Evolutionary conservation across 2,329 filamentous ascomycete genomes (phyloP).

Genomic region (Aureobasidium uvarum): DNA sequence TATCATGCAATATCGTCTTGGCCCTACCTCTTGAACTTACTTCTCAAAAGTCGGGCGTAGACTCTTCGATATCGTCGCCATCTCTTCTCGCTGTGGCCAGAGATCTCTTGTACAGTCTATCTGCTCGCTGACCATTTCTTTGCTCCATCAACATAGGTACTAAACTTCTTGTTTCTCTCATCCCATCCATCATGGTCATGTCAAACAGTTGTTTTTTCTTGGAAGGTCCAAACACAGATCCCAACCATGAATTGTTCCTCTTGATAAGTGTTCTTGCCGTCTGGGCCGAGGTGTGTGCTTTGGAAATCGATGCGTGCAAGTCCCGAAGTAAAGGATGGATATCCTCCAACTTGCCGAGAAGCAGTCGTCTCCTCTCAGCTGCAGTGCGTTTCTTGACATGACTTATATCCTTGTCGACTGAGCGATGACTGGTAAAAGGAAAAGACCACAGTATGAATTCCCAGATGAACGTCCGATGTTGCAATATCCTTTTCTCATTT

Average conservation of each 20-base stretch:
- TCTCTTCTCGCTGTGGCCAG: background rate
- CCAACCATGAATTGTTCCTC: background rate
- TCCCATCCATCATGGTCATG: background rate
- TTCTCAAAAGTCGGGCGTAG: too few species aligned
- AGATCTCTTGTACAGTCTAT: background rate
- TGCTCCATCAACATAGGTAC: conserved; percentile 6
- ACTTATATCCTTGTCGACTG: too few species aligned
- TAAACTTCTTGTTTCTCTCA: background rate
- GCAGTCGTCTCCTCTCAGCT: background rate
- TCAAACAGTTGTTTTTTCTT: background rate
- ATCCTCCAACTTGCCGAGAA: background rate
- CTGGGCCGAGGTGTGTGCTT: background rate
- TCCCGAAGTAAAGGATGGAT: background rate
- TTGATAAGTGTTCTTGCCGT: background rate
- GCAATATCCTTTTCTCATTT: background rate
- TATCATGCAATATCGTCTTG: too few species aligned
- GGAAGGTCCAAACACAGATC: background rate
- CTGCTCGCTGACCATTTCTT: background rate
- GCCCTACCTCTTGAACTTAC: too few species aligned
- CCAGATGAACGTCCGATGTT: background rate
- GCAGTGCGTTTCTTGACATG: background rate
- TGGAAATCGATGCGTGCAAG: background rate
- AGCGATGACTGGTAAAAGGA: background rate
- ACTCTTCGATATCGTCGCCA: too few species aligned
- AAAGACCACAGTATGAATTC: background rate